Evolutionary conservation across 2,329 filamentous ascomycete genomes (phyloP).

Genomic region (Penicillium capsulatum): DNA sequence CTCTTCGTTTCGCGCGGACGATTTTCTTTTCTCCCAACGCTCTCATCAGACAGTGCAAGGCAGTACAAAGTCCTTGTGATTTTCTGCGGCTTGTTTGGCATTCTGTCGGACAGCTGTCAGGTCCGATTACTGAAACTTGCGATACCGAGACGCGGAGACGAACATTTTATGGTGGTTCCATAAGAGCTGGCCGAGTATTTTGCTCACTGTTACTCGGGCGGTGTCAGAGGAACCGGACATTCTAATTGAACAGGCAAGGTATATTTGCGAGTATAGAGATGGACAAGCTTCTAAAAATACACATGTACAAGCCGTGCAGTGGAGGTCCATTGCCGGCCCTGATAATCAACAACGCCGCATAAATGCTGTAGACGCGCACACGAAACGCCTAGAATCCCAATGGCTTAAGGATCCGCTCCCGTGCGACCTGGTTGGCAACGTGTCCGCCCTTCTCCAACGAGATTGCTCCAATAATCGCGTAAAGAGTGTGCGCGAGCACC

Average conservation of each 20-base stretch:
- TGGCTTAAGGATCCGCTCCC: slow-evolving; percentile 67
- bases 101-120: slow-evolving; percentile 62
- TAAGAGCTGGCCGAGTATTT: slow-evolving; percentile 70
- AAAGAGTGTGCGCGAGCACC: slow-evolving; percentile 72
- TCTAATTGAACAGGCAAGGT: slow-evolving; percentile 3
- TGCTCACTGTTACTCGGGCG: slow-evolving; percentile 64
- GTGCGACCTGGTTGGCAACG: slow-evolving; percentile 68
- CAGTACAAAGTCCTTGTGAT: slow-evolving; percentile 51
- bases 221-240: slow-evolving; percentile 83
- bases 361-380: slow-evolving; percentile 31
- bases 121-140: slow-evolving; percentile 60
- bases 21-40: slow-evolving; percentile 56
- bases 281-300: slow-evolving; percentile 33
- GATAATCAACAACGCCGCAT: slow-evolving; percentile 33
- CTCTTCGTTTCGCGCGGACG: slow-evolving; percentile 15
- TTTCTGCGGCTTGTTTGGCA: slow-evolving; percentile 54
- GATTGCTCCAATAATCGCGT: slow-evolving; percentile 82
- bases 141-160: slow-evolving; percentile 59
- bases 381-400: slow-evolving; percentile 39
- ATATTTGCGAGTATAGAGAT: slow-evolving; percentile 5
- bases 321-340: slow-evolving; percentile 13
- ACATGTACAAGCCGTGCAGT: slow-evolving; percentile 22
- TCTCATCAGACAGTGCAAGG: slow-evolving; percentile 82
- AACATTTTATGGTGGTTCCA: slow-evolving; percentile 53
- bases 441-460: slow-evolving; percentile 82